Evolutionary conservation across 192 early-diverging fungal genomes (phyloP), one percentile per base, ranked within the genome.

Genomic region (Gryganskiella cystojenkinii): DNA sequence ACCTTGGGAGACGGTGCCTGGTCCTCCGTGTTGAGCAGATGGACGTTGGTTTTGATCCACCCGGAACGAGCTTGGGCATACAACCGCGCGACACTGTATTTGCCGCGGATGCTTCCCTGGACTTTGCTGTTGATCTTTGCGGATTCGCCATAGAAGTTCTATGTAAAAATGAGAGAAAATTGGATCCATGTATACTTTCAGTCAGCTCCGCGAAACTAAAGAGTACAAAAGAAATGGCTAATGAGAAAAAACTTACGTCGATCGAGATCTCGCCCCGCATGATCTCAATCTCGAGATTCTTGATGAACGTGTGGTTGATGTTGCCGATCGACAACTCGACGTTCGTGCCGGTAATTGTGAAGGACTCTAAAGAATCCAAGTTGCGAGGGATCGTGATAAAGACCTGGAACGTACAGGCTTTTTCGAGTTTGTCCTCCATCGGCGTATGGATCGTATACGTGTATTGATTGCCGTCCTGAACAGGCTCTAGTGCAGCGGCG

Each of bases 391-490:
- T 78, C 0, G 74, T 78, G 25, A 78, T 45, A 42, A 78, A 78
- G 27, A 78, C 61, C 47, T 78, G 74, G 35, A 78, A 78, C 0
- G 74, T 64, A 0, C 68, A 65, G 4, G 74, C 59, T 20, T 64
- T 78, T 37, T 69, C 74, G 2, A 78, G 59, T 13, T 64, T 78
- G 1, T 69, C 61, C 22, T 78, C 74, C 1, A 69, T 22, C 0
- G 74, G 74, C 17, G 74, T 78, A 27, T 78, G 74, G 44, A 78
- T 78, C 11, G 74, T 78, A 19, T 78, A 78, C 5, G 66, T 58
- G 31, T 78, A 78, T 35, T 59, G 66, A 34, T 78, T 50, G 11
- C 74, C 74, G 13, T 78, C 74, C 46, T 78, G 74, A 28, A 64
- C 14, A 15, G 74, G 74, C 50, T 78, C 74, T 22, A 78, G 33